Evolutionary conservation across 768 basidiomycete species (phyloP), one percentile per base, ranked within the genome.

Genomic region (Pleurotus cornucopiae): DNA sequence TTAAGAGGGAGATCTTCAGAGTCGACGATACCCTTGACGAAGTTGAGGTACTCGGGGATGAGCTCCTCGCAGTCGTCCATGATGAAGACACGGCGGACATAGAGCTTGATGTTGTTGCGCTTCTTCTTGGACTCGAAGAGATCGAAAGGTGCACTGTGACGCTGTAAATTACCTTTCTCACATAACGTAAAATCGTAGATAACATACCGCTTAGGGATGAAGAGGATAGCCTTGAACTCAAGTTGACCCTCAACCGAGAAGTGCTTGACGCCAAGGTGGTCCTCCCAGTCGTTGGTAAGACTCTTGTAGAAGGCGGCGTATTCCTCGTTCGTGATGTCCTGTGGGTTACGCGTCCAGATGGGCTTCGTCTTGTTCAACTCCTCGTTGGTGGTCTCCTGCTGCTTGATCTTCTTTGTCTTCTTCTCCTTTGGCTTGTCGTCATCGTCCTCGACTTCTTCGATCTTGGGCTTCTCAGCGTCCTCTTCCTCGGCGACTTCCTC

Each of bases 111-210:
- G 89, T 98, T 98, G 85, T 98, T 98, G 67, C 96, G 92, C 86
- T 98, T 98, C 91, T 98, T 98, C 89, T 99, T 98, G 59, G 91
- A 91, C 81, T 99, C 97, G 78, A 99, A 99, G 71, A 99, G 89
- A 69, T 99, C 97, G 75, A 98, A 98, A 52, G 97, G 97, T 44
- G 96, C 97, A 59, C 94, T 94, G 46, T 2, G 44, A 18, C 53
- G 5, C 14, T 38, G 34, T 56, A 61, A 34, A 60, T 54, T 46
- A 12, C 63, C 54, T 3, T 48, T 21, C 46, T 21, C 46, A 5
- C 23, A 5, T 25, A 26, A 14, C 26, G 6, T 7, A 21, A 13
- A 16, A n/a, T 3, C 38, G 47, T 18, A 53, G 30, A 40, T 3
- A 54, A 70, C 85, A 56, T 67, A 91, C 91, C 94, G 90, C 76